Percentiles rank a stretch among this genome's conserved stretches.
phyloP scores from a whole-genome alignment of 306 rosid species.

The Astragalus membranaceus region DNA sequence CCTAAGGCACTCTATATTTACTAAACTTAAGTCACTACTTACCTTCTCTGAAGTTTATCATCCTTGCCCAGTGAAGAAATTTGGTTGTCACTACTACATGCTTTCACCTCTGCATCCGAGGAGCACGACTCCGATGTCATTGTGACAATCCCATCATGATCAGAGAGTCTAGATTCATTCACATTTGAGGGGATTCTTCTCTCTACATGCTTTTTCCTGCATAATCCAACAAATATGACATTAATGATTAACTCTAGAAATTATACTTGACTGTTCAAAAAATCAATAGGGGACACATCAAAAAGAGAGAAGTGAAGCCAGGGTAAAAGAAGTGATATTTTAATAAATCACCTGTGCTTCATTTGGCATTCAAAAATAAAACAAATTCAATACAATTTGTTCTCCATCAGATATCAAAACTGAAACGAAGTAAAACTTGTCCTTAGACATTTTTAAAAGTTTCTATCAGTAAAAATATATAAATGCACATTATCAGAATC shows the following conservation, averaged over 20 bases:
- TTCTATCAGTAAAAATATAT: not conserved
- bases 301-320: not conserved
- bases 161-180: constrained; percentile 40
- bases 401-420: not conserved
- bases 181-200: constrained; percentile 33
- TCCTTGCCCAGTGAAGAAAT: constrained; percentile 45
- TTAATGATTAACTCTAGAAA: constrained; percentile 1
- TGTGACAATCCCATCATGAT: constrained; percentile 42
- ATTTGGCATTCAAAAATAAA: not conserved
- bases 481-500: not conserved
- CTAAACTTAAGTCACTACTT: not conserved
- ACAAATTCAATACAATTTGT: not conserved
- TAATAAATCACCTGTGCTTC: not conserved
- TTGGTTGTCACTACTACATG: constrained; percentile 67
- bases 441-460: not conserved
- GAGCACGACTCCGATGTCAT: constrained; percentile 75
- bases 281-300: not conserved
- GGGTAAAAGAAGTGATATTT: not conserved
- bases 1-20: not conserved
- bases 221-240: constrained; percentile 7
- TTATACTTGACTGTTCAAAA: not conserved
- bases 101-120: constrained; percentile 67
- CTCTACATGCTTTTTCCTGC: constrained; percentile 56
- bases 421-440: not conserved
- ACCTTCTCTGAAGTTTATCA: constrained; percentile 48